These are phyloP conservation scores for Margaritispora aquatica DNA, from an alignment of 495 filamentous ascomycete genomes.

Conservation along the genomic window DNA sequence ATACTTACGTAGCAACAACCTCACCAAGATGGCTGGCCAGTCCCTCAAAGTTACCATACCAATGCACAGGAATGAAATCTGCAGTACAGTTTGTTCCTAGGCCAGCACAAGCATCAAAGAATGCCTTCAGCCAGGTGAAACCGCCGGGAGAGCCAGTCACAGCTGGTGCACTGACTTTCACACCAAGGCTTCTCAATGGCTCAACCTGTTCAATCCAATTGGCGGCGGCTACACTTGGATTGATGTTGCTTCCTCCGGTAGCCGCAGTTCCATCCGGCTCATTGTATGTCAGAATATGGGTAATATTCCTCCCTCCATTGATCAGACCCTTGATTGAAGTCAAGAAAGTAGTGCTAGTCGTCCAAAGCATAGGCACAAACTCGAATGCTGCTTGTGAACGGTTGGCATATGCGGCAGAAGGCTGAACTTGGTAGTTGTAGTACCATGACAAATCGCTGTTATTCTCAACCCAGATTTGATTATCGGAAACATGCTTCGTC, in stretches of 20 bases:
- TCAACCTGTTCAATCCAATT: constrained; percentile 61
- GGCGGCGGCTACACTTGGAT: constrained; percentile 49
- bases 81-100: constrained; percentile 48
- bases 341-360: constrained; percentile 44
- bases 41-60: constrained; percentile 72
- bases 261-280: constrained; percentile 54
- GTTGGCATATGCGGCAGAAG: constrained; percentile 41
- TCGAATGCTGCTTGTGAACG: constrained; percentile 42
- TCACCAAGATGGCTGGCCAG: constrained; percentile 64
- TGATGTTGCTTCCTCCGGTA: constrained; percentile 53
- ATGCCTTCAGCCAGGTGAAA: constrained; percentile 56
- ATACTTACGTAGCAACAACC: constrained; percentile 41
- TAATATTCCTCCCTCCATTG: constrained; percentile 48
- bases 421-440: constrained; percentile 62
- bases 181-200: constrained; percentile 50
- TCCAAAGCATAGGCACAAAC: constrained; percentile 78
- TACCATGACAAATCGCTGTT: constrained; percentile 67
- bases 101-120: constrained; percentile 46
- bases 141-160: constrained; percentile 51
- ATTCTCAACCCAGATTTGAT: constrained; percentile 49
- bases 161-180: constrained; percentile 53
- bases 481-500: constrained; percentile 42
- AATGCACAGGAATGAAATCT: constrained; percentile 72
- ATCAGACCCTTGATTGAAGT: constrained; percentile 44
- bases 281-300: constrained; percentile 64